Base-by-base conservation (phyloP, 2,329 filamentous ascomycete genomes). In the Beauveria bassiana region DNA sequence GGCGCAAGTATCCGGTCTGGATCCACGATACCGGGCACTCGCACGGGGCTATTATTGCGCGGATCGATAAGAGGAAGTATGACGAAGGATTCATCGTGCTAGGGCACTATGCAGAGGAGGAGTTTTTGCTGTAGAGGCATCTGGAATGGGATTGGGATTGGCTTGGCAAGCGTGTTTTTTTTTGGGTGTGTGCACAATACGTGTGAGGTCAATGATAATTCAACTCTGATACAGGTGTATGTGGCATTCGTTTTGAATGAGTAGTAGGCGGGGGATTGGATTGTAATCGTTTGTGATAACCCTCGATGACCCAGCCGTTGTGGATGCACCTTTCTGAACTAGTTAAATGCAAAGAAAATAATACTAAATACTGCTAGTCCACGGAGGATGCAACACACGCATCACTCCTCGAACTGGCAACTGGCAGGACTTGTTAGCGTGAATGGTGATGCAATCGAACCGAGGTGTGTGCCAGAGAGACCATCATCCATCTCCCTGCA, bases 31-130 rank as follows among this genome's bases (percentile, higher is more conserved):
- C 86, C 60, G 77, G 80, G n/a, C 91, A 96, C 71, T 90, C 85
- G 63, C 93, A 98, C 73, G 93, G 93, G 0, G 93, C 93, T 3
- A 96, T 98, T 53, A 90, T 98, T 65, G 86, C 96, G 42, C 83
- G 93, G 43, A 84, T 79, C 62, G 84, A 88, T 45, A 86, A 85
- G 70, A 77, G 81, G 57, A 76, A 74, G 0, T 96, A 92, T 68
- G 79, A 82, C 2, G 93, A 98, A 74, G 93, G 93, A 0, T 84
- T 82, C 69, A 72, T 90, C 14, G 90, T 97, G 40, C 77, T 95
- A 61, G 82, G 80, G 68, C 93, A 98, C 75, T 98, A 90, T 89
- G 76, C 92, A 2, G 81, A 87, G 58, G 81, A 87, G 52, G 87
- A 88, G 69, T 97, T 98, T 70, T 61, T 75, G 64, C 66, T 69